A percentile compares a stretch with the other conserved stretches of the same genome.
These are phyloP conservation scores for Antitrichia curtipendula DNA, from an alignment of 225 moss, liverwort and hornwort species.

Conservation along the genomic window DNA sequence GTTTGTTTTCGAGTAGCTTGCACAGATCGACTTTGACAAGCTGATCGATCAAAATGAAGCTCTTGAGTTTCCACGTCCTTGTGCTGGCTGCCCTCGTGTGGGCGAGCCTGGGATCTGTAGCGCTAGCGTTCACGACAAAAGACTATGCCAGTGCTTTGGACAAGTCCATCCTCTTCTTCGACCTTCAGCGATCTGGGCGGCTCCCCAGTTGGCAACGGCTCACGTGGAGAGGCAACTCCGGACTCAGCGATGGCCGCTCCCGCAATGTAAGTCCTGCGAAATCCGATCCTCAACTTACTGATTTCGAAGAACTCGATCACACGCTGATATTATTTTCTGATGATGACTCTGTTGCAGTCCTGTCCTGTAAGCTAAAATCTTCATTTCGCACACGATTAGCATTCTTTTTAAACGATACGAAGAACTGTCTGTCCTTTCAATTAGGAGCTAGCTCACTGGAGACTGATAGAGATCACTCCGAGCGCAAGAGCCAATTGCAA, in stretches of 20 bases:
- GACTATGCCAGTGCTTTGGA: constrained; percentile 30
- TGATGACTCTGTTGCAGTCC: neutral
- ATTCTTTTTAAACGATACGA: no score
- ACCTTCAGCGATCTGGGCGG: constrained; percentile 43
- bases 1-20: neutral
- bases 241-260: constrained; percentile 25
- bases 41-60: neutral
- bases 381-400: neutral
- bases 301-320: neutral
- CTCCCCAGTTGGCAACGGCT: constrained; percentile 43
- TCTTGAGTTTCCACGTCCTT: neutral
- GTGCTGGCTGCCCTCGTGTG: constrained; percentile 17
- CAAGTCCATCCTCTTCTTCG: constrained; percentile 50
- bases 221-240: constrained; percentile 38
- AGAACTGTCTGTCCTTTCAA: neutral
- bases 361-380: no score
- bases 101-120: constrained; percentile 8
- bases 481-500: neutral
- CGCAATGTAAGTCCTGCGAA: neutral
- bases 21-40: neutral
- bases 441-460: neutral
- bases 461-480: neutral
- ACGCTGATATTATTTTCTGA: neutral
- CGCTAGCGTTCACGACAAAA: constrained; percentile 15
- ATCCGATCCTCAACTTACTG: neutral